A percentile compares a stretch with the other conserved stretches of the same genome.
Evolutionary conservation across 2,329 filamentous ascomycete species (phyloP).

Genomic region (Didymella keratinophila): DNA sequence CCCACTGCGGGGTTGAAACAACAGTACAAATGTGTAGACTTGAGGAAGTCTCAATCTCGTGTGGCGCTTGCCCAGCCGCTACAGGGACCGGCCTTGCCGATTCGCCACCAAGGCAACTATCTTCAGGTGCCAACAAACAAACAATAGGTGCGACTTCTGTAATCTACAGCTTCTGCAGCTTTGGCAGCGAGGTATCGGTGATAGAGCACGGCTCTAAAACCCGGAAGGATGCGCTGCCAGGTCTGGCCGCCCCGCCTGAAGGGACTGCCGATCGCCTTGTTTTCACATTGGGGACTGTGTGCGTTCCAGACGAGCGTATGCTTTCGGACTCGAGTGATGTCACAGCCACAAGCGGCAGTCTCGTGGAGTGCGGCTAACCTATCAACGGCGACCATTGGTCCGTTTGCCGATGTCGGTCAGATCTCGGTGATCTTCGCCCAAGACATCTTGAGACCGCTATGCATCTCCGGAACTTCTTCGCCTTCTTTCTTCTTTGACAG

Average conservation of each 20-base stretch:
- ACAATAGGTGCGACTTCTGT: not conserved
- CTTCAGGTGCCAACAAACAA: not conserved
- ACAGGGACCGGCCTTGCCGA: conserved; percentile 1
- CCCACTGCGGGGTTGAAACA: not conserved
- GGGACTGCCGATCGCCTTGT: not conserved
- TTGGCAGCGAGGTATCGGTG: not conserved
- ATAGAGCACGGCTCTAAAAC: not conserved
- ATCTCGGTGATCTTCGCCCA: conserved; percentile 8
- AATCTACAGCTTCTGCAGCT: not conserved
- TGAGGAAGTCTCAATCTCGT: conserved; percentile 4
- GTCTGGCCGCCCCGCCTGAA: not conserved
- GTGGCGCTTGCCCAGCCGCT: conserved; percentile 2
- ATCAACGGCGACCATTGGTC: not conserved
- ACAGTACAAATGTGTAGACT: not conserved
- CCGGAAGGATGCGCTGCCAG: not conserved
- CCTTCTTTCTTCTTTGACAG: not conserved
- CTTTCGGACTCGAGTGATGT: not conserved
- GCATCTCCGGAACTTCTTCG: conserved; percentile 1
- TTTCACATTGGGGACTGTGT: not conserved
- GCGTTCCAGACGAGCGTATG: not conserved
- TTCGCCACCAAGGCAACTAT: conserved; percentile 7
- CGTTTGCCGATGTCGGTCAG: not conserved
- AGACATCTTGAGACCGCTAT: not conserved
- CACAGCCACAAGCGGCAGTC: not conserved
- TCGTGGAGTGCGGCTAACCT: not conserved